These are phyloP conservation scores for Ensete glaucum DNA, from an alignment of 176 grass and related monocot species.

Conservation along the genomic window DNA sequence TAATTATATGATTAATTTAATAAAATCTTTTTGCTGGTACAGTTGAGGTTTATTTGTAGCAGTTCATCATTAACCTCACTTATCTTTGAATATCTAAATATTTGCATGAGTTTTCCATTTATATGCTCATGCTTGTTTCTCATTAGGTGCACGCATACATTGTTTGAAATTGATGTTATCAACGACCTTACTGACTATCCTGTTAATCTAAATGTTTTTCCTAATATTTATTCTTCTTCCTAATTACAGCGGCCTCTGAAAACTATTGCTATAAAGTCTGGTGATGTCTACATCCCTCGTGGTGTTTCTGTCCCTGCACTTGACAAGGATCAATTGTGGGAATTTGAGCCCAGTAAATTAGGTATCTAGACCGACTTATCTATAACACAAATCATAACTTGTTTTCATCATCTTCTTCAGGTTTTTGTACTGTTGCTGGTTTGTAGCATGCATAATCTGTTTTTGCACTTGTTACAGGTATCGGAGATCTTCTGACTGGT, in stretches of 20 bases:
- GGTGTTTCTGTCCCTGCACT: slow-evolving; percentile 83
- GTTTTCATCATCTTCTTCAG: background rate
- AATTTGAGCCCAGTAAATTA: slow-evolving; percentile 63
- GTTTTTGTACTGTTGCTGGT: background rate
- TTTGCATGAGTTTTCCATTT: background rate
- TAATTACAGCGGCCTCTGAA: slow-evolving; percentile 59
- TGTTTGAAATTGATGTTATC: background rate
- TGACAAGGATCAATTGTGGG: slow-evolving; percentile 70
- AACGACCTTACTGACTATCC: background rate
- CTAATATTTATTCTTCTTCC: slow-evolving; percentile 6
- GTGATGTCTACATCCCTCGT: slow-evolving; percentile 89
- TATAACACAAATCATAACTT: no score
- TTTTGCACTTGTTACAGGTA: slow-evolving; percentile 38
- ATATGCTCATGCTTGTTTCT: slow-evolving; percentile 6
- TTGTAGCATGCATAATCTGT: slow-evolving; percentile 8
- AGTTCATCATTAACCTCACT: no score
- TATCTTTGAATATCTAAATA: no score
- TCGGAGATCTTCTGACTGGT: slow-evolving; percentile 57
- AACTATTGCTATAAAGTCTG: slow-evolving; percentile 82
- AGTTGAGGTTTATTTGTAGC: no score
- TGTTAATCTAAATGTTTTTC: background rate
- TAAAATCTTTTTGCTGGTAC: no score
- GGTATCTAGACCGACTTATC: slow-evolving; percentile 20
- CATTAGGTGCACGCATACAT: background rate
- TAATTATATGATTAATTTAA: no score